Conservation (phyloP, 148 eudicot genomes). For the Rhododendron kiyosumense region DNA sequence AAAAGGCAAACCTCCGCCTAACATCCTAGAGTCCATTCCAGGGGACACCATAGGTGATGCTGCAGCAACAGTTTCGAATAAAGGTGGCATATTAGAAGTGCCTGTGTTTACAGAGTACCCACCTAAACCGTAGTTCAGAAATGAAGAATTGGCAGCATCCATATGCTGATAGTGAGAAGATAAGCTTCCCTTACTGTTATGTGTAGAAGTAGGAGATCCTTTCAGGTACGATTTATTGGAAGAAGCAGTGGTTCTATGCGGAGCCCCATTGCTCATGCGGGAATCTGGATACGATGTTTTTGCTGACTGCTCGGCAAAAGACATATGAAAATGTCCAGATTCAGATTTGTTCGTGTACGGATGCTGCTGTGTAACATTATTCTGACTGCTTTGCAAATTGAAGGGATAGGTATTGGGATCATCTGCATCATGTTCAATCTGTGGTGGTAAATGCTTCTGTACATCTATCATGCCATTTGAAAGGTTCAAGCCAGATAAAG, state of each 20-base stretch:
- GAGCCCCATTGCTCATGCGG: slow-evolving; percentile 24
- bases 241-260: slow-evolving; percentile 2
- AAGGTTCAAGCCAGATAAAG: slow-evolving; percentile 54
- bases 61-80: slow-evolving; percentile 73
- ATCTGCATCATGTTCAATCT: slow-evolving; percentile 35
- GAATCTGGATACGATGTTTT: slow-evolving; percentile 21
- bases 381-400: slow-evolving; percentile 47
- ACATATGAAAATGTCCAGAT: slow-evolving; percentile 38
- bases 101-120: slow-evolving; percentile 77
- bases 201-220: slow-evolving; percentile 44
- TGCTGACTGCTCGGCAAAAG: slow-evolving; percentile 33
- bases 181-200: slow-evolving; percentile 36
- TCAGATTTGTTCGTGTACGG: slow-evolving; percentile 46
- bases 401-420: slow-evolving; percentile 27
- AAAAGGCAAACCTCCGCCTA: slow-evolving; percentile 43
- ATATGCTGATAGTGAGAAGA: slow-evolving; percentile 55
- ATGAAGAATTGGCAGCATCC: slow-evolving; percentile 54
- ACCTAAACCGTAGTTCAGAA: slow-evolving; percentile 48
- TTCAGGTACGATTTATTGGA: slow-evolving; percentile 46
- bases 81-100: slow-evolving; percentile 57
- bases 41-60: slow-evolving; percentile 61
- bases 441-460: slow-evolving; percentile 36
- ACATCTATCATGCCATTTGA: slow-evolving; percentile 41
- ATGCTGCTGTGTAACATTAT: slow-evolving; percentile 41
- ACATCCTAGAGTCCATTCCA: slow-evolving; percentile 48